A percentile compares a stretch with the other conserved stretches of the same genome.
phyloP scores from a whole-genome alignment of 352 stramenopile genomes.

The Saprolegnia diclina region DNA sequence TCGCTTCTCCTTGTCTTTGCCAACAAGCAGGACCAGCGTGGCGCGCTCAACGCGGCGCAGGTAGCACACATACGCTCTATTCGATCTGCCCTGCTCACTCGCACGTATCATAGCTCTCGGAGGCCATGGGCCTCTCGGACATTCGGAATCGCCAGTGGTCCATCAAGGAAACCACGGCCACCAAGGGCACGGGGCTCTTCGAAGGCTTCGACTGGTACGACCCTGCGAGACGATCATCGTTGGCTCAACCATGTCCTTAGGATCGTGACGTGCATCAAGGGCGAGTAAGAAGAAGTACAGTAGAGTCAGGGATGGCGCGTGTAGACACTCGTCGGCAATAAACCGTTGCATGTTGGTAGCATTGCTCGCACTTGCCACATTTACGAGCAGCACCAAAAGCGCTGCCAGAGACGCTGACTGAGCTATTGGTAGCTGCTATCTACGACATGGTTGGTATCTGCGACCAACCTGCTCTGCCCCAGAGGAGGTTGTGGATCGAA shows the following conservation, averaged over 20 bases:
- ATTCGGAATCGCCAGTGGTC: slow-evolving; percentile 99
- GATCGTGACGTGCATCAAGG: slow-evolving; percentile 88
- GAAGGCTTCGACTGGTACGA: slow-evolving; percentile 98
- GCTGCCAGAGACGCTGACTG: too few species aligned
- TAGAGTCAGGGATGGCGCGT: too few species aligned
- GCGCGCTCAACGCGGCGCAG: slow-evolving; percentile 85
- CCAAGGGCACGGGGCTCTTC: slow-evolving; percentile 97
- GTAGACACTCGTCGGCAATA: neutral
- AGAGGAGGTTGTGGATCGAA: too few species aligned
- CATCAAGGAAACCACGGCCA: slow-evolving; percentile 98
- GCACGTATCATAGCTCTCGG: slow-evolving; percentile 86
- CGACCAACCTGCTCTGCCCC: too few species aligned
- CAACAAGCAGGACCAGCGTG: slow-evolving; percentile 99
- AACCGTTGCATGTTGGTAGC: neutral
- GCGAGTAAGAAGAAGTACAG: slow-evolving; percentile 48
- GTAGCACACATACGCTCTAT: slow-evolving; percentile 36
- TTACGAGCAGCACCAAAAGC: too few species aligned
- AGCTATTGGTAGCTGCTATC: too few species aligned
- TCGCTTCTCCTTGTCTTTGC: slow-evolving; percentile 99
- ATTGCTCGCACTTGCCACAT: too few species aligned
- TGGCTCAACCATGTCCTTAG: slow-evolving; percentile 31
- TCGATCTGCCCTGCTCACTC: neutral
- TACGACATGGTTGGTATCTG: too few species aligned
- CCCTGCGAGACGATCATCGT: neutral
- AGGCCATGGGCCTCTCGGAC: slow-evolving; percentile 95